These are phyloP conservation scores for Aureobasidium sp. DNA, from an alignment of 2,329 filamentous ascomycete genomes.

Conservation along the genomic window DNA sequence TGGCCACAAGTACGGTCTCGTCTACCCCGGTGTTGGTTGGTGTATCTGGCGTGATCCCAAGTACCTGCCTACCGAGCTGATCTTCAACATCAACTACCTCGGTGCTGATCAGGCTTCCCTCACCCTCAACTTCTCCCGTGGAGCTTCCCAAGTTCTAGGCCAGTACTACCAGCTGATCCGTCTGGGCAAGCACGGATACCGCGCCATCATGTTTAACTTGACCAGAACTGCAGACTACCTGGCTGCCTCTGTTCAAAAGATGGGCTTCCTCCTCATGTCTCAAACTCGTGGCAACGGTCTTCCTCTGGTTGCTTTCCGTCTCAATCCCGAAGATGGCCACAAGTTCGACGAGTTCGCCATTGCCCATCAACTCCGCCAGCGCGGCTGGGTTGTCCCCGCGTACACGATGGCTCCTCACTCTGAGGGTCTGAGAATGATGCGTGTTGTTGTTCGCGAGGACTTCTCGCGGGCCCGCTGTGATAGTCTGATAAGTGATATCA, in stretches of 20 bases:
- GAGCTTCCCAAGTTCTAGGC: slow-evolving; percentile 92
- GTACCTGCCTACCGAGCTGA: slow-evolving; percentile 88
- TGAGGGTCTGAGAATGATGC: slow-evolving; percentile 86
- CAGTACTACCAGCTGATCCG: slow-evolving; percentile 99
- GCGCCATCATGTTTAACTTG: slow-evolving; percentile 93
- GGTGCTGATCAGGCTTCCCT: slow-evolving; percentile 96
- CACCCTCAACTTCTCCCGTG: slow-evolving; percentile 98
- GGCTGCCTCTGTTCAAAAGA: slow-evolving; percentile 71
- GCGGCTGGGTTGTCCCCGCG: slow-evolving; percentile 94
- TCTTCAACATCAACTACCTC: slow-evolving; percentile 99
- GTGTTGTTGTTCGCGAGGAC: slow-evolving; percentile 93
- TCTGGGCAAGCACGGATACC: slow-evolving; percentile 92
- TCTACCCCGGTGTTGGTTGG: slow-evolving; percentile 97
- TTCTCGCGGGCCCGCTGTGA: slow-evolving; percentile 88
- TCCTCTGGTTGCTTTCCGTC: slow-evolving; percentile 90
- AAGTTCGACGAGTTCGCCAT: slow-evolving; percentile 62
- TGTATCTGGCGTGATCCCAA: slow-evolving; percentile 88
- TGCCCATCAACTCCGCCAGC: slow-evolving; percentile 86
- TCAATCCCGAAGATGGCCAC: slow-evolving; percentile 63
- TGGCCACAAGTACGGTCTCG: slow-evolving; percentile 85
- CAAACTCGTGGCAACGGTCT: slow-evolving; percentile 80
- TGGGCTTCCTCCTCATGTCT: slow-evolving; percentile 92
- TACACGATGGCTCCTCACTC: slow-evolving; percentile 98
- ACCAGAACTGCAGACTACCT: slow-evolving; percentile 93
- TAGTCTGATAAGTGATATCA: slow-evolving; percentile 79